Evolutionary conservation across 1,284 basidiomycete genomes (phyloP).

Genomic region (Pulchroboletus neoregius): DNA sequence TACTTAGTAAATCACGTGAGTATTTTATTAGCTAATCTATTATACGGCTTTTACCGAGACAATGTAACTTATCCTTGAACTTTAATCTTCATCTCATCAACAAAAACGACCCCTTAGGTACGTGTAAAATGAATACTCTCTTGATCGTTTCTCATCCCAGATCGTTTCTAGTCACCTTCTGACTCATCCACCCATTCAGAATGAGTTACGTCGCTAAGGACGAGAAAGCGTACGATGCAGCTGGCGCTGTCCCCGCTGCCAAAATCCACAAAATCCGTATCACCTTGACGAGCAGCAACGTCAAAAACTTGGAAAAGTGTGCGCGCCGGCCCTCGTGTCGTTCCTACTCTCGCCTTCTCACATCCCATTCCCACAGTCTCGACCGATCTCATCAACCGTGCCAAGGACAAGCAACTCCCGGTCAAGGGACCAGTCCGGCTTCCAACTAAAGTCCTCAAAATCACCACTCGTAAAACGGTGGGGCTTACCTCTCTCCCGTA

Average conservation of each 20-base stretch:
- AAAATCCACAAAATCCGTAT: constrained; percentile 99
- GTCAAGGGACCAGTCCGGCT: constrained; percentile 99
- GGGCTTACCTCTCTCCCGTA: constrained; percentile 31
- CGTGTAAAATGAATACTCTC: constrained; percentile 3
- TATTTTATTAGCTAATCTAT: background rate
- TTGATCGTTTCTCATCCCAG: background rate
- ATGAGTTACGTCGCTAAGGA: constrained; percentile 99
- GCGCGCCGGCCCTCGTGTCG: constrained; percentile 16
- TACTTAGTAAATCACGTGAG: constrained; percentile 13
- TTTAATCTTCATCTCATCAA: constrained; percentile 28
- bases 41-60: constrained; percentile 24
- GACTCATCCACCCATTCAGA: constrained; percentile 60
- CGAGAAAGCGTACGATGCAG: constrained; percentile 96
- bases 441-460: constrained; percentile 97
- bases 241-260: constrained; percentile 80
- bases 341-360: background rate
- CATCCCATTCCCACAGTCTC: constrained; percentile 72
- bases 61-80: constrained; percentile 17
- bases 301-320: constrained; percentile 99
- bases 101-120: constrained; percentile 21
- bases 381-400: constrained; percentile 93
- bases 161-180: constrained; percentile 64
- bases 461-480: constrained; percentile 98
- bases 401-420: constrained; percentile 99
- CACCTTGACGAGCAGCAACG: constrained; percentile 97